phyloP scores from a whole-genome alignment of 1,139 yeast species.

The Candida freyschussii region DNA sequence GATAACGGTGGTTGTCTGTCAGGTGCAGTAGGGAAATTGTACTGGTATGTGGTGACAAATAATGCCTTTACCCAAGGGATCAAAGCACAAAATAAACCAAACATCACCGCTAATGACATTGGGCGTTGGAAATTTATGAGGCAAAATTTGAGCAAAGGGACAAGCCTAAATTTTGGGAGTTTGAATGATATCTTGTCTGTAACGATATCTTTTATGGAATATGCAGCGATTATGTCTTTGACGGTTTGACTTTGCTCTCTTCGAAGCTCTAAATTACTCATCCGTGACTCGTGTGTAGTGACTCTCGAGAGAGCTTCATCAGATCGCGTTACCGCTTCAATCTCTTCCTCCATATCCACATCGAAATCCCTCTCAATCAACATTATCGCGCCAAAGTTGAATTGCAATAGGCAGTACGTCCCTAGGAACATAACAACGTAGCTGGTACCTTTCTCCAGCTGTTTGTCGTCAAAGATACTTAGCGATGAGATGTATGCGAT shows the following conservation, averaged over 20 bases:
- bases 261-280: background rate
- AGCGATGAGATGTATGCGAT: constrained; percentile 13
- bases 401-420: constrained; percentile 49
- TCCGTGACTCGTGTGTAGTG: background rate
- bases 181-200: background rate
- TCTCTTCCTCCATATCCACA: no score
- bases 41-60: constrained; percentile 42
- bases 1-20: constrained; percentile 72
- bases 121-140: constrained; percentile 52
- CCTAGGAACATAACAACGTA: constrained; percentile 75
- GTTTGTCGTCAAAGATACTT: constrained; percentile 50
- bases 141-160: no score
- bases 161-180: no score
- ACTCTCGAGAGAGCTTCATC: no score
- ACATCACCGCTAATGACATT: constrained; percentile 47
- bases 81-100: constrained; percentile 54
- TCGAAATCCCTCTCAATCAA: no score
- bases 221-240: no score
- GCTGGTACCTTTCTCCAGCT: constrained; percentile 78
- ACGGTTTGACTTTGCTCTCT: no score
- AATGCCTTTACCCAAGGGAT: constrained; percentile 68
- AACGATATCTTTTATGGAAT: background rate
- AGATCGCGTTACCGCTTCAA: no score
- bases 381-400: constrained; percentile 56
- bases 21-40: constrained; percentile 61